Evolutionary conservation across 2,329 filamentous ascomycete species (phyloP), one percentile per base, ranked within the genome.

Genomic region (Fusarium torreyae): DNA sequence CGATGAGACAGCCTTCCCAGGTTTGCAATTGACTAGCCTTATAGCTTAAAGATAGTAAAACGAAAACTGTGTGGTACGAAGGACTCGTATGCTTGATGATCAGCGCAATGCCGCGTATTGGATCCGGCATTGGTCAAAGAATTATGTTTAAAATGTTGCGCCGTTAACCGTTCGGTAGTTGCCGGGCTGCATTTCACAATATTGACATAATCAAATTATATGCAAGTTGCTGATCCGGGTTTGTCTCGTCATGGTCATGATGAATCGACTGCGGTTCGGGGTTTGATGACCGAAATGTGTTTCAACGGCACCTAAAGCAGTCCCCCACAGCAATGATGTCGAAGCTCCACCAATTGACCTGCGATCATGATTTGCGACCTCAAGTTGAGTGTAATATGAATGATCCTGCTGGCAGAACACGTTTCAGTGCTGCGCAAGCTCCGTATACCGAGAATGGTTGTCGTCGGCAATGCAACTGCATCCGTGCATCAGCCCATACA

Each of bases 251-350:
- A 50, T 49, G 53, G 20, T 34, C 62, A 68, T 70, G 44, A 61
- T 57, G 48, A 67, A 44, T 51, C 33, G 42, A 38, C 36, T 54
- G 48, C 42, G 40, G 44, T 52, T 56, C 70, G 70, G 70, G 48
- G 57, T 69, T 72, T 46, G 44, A 71, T 71, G 55, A 51, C 70
- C 70, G 70, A 69, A 31, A 64, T 52, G 57, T 68, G 14, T 38
- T 51, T 52, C 45, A 28, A 44, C 44, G 42, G 36, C 34, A 68
- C 46, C 50, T 51, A 42, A 49, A 55, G 18, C 46, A 22, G 22
- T 17, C 44, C 52, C 46, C 65, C 63, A 51, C 68, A 56, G 64
- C 26, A 45, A 57, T 67, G 54, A 70, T 59, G 63, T 70, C 50
- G 50, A 52, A 63, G 53, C 63, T 64, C 67, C 67, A 63, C 51